phyloP scores from a whole-genome alignment of 352 stramenopile species.

The Phytopythium helicoides region DNA sequence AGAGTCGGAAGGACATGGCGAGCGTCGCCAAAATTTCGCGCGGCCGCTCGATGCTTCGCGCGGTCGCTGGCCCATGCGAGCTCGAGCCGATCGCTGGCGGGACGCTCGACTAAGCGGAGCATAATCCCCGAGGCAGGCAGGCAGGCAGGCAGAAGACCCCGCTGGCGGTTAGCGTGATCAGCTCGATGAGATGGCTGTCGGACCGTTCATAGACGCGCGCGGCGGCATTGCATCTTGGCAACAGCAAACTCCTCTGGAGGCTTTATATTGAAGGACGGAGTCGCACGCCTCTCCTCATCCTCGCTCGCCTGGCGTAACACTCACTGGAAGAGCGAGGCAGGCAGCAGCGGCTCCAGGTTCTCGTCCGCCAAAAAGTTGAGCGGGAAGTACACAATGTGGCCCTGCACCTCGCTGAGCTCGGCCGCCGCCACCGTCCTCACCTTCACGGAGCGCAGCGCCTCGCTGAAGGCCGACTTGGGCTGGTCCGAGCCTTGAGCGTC shows the following conservation, averaged over 20 bases:
- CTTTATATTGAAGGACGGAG: too few relatives aligned
- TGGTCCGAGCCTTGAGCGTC: not conserved
- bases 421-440: constrained; percentile 35
- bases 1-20: too few relatives aligned
- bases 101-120: too few relatives aligned
- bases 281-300: too few relatives aligned
- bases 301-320: too few relatives aligned
- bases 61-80: not conserved
- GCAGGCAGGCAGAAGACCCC: too few relatives aligned
- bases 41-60: not conserved
- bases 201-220: too few relatives aligned
- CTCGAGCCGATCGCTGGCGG: not conserved
- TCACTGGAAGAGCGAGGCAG: constrained; percentile 82
- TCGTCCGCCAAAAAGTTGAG: constrained; percentile 83
- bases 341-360: constrained; percentile 75
- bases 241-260: too few relatives aligned
- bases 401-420: constrained; percentile 64
- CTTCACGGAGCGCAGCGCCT: constrained; percentile 46
- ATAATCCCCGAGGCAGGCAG: too few relatives aligned
- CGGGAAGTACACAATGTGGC: constrained; percentile 87
- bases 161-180: too few relatives aligned
- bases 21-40: too few relatives aligned
- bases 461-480: constrained; percentile 50
- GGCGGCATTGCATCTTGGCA: too few relatives aligned
- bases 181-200: not conserved